Base-by-base conservation (phyloP, 768 basidiomycete genomes). In the Rossbeevera mucosa region DNA sequence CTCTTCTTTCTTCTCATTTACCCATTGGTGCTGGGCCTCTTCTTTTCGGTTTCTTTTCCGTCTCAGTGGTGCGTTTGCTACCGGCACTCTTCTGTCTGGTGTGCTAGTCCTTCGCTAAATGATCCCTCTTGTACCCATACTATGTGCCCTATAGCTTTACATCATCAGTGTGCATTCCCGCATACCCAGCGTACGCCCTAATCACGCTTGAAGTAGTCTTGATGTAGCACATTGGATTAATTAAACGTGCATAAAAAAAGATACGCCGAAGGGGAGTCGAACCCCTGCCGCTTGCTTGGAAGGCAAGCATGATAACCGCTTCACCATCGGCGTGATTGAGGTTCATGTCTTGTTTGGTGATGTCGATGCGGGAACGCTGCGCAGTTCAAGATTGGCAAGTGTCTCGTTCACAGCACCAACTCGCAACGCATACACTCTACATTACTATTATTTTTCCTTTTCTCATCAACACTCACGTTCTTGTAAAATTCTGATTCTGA, bases 241-340 rank as follows among this genome's bases (percentile, higher is more conserved):
- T n/a, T n/a, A n/a, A n/a, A n/a, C n/a, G n/a, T n/a, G n/a, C n/a
- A n/a, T n/a, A n/a, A n/a, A n/a, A 49, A 28, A 44, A 28, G 1
- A 30, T 67, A 68, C 67, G 60, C 80, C 75, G 75, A 81, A 83
- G 76, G 82, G 81, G 82, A 83, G 79, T 83, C 82, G 81, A 83
- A 83, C 82, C 82, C 82, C 76, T 82, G 81, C 82, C 81, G 80
- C 80, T 76, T 76, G 75, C 74, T 76, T 87, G 85, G 86, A 87
- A 87, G 85, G 84, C 85, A 87, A 87, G 86, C 85, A 88, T 88
- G 85, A 87, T 88, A 88, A 86, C 86, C 85, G 78, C 83, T 88
- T 88, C 86, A 88, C 86, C 86, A 88, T 84, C 76, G 72, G 76
- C 67, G 77, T 77, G 18, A 28, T 30, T 31, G 4, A 8, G 5